A percentile compares a stretch with the other conserved stretches of the same genome.
Evolutionary conservation across 2,329 filamentous ascomycete species (phyloP).

Genomic region (Xylariaceae sp.): DNA sequence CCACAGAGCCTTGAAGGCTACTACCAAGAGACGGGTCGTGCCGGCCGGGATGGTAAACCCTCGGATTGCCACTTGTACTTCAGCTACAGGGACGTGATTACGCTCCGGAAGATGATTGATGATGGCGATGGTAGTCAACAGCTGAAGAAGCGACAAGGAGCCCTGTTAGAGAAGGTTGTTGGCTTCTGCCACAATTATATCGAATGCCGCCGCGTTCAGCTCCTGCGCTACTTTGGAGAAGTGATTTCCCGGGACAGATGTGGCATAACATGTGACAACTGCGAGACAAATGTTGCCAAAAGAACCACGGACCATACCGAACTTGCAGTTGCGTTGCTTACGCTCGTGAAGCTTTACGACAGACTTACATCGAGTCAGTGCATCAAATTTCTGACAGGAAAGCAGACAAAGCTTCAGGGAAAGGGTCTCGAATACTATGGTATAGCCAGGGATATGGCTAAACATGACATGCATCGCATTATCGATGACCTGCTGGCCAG

Average conservation of each 20-base stretch:
- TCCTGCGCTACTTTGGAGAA: neutral
- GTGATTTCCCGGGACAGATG: neutral
- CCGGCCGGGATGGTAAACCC: conserved; percentile 84
- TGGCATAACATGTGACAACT: neutral
- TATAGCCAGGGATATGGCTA: neutral
- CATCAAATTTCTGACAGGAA: neutral
- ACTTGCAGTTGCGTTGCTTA: neutral
- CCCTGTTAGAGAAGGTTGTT: neutral
- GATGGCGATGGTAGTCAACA: neutral
- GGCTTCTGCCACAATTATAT: neutral
- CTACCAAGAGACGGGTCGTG: conserved; percentile 95
- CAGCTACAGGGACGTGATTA: conserved; percentile 70
- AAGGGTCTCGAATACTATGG: neutral
- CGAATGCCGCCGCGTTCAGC: neutral
- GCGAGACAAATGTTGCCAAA: neutral
- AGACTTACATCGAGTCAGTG: neutral
- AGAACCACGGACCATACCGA: neutral
- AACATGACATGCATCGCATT: neutral
- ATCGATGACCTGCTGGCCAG: neutral
- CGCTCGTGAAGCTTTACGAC: neutral
- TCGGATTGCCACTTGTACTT: conserved; percentile 92
- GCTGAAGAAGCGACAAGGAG: neutral
- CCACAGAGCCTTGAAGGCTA: conserved; percentile 97
- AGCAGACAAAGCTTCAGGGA: neutral
- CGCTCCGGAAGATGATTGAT: conserved; percentile 56